Base-by-base conservation (phyloP, 805 yeast genomes). In the Jamesozyma spencerorum region DNA sequence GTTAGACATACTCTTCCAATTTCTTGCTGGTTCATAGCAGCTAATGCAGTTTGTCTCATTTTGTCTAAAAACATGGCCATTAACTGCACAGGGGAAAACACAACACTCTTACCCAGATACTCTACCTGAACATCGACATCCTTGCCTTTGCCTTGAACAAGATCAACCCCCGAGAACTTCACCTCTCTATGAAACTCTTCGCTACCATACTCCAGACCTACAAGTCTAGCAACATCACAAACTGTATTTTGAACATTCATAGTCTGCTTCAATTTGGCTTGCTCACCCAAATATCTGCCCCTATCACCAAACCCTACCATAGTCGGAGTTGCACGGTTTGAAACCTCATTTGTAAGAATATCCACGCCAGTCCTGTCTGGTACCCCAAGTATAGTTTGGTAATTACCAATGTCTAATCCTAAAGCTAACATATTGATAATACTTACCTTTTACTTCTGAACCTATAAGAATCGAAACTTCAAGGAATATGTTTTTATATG, bases 361-460 rank as follows among this genome's bases (percentile, higher is more conserved):
- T 90, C 98, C 60, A 92, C 90, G 61, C 97, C 97, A 72, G 97
- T 81, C 79, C 88, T 90, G 65, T 88, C 81, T 47, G 97, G 97
- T 63, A 94, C 81, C 37, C 94, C 97, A 63, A 88, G 76, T 53
- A 88, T 96, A 49, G 95, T 78, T 74, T 77, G 84, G 73, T 78
- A 75, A 71, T 87, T 87, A 71, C 98, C 98, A 64, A 90, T 81
- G 77, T 90, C 98, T 68, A 90, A 81, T 73, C 97, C 98, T 60
- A 88, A 83, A 62, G 81, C 75, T 66, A 94, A 83, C 95, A 85
- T 85, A 27, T 45, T 66, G 26, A 45, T 17, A 27, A 18, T 17
- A 5, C 18, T 31, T 8, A 8, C 7, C 11, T 24, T 7, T 24
- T 11, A 24, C 7, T 24, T 24, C 27, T 24, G n/a, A n/a, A n/a